phyloP scores from a whole-genome alignment of 805 yeast species.

The Dipodascus albidus region DNA sequence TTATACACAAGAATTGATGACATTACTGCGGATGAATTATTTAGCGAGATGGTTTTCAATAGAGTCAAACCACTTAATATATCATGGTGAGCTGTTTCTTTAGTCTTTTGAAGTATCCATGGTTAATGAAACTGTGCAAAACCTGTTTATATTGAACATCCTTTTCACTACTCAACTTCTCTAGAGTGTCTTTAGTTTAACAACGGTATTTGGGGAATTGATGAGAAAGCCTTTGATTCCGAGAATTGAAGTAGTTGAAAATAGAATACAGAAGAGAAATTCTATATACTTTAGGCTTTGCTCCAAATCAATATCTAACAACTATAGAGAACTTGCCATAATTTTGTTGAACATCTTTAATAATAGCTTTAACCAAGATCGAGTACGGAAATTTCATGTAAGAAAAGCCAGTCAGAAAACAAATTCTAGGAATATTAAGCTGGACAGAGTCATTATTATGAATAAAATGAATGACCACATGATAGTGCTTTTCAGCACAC shows the following conservation, averaged over 20 bases:
- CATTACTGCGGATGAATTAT: no score
- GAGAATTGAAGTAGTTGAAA: constrained; percentile 64
- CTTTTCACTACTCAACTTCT: constrained; percentile 25
- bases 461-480: no score
- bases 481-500: no score
- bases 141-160: constrained; percentile 49
- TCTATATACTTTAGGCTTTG: no score
- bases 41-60: no score
- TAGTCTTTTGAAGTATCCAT: constrained; percentile 74
- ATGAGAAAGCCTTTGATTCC: constrained; percentile 57
- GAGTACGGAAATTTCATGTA: constrained; percentile 41
- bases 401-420: constrained; percentile 45
- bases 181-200: constrained; percentile 46
- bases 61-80: constrained; percentile 14
- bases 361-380: constrained; percentile 37
- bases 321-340: constrained; percentile 38
- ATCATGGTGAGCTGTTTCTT: constrained; percentile 43
- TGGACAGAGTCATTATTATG: constrained; percentile 42
- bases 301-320: constrained; percentile 82
- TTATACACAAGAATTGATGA: no score
- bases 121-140: constrained; percentile 50
- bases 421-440: constrained; percentile 1
- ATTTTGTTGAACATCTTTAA: constrained; percentile 34
- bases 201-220: constrained; percentile 55
- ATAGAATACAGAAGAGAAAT: constrained; percentile 67